Evolutionary conservation across 73 alveolate genomes (phyloP).

Genomic region (Loxodes magnus): DNA sequence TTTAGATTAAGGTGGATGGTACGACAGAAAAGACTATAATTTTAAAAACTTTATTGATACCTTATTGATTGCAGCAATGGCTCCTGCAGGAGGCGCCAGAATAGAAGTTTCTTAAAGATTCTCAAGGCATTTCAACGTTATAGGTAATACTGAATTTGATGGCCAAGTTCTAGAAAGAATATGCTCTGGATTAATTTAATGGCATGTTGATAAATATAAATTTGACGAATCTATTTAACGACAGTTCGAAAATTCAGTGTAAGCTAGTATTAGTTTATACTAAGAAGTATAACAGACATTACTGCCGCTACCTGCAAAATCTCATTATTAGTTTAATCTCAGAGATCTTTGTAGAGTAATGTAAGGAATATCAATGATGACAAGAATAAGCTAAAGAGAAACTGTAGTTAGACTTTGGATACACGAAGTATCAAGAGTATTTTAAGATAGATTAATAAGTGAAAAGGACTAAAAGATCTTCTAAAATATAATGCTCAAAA

Average conservation of each 20-base stretch:
- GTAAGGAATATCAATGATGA: constrained; percentile 91
- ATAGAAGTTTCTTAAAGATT: constrained; percentile 94
- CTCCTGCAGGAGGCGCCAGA: constrained; percentile 99
- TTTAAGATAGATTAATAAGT: constrained; percentile 93
- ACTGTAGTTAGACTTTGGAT: constrained; percentile 95
- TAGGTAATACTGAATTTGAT: constrained; percentile 87
- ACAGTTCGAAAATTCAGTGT: constrained; percentile 79
- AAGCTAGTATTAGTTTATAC: constrained; percentile 87
- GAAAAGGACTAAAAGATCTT: constrained; percentile 95
- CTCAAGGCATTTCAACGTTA: constrained; percentile 84
- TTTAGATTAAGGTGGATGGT: constrained; percentile 99
- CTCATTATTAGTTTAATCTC: constrained; percentile 93
- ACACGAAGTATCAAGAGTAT: constrained; percentile 93
- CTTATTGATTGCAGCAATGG: constrained; percentile 97
- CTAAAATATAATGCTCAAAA: constrained; percentile 83
- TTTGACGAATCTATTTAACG: constrained; percentile 44
- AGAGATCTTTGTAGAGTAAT: constrained; percentile 97
- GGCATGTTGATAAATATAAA: constrained; percentile 56
- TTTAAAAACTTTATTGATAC: constrained; percentile 87
- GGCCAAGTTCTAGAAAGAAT: constrained; percentile 82
- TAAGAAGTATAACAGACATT: constrained; percentile 80
- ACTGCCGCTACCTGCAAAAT: constrained; percentile 98
- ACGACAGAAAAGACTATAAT: constrained; percentile 89
- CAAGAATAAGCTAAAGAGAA: constrained; percentile 62
- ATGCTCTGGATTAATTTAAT: constrained; percentile 77